phyloP scores from a whole-genome alignment of 805 yeast species.

The Candida berthetii region DNA sequence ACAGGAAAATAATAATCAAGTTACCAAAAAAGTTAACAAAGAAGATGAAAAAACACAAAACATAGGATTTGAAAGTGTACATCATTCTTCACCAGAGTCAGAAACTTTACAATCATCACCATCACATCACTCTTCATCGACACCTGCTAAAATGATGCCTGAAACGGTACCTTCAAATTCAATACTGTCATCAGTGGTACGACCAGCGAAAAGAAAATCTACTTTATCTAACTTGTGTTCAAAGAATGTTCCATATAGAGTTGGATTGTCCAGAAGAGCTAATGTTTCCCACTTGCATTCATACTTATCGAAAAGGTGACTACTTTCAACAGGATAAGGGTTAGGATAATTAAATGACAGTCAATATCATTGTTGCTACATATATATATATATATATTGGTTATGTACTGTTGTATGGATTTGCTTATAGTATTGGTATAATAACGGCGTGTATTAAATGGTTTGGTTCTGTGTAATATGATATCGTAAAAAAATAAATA shows the following conservation, averaged over 20 bases:
- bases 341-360: slow-evolving; percentile 1
- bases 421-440: too few relatives aligned
- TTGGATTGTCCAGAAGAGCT: slow-evolving; percentile 19
- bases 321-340: neutral
- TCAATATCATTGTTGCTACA: neutral
- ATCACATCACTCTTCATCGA: neutral
- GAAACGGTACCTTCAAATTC: neutral
- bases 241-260: slow-evolving; percentile 11
- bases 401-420: too few relatives aligned
- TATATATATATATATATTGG: too few relatives aligned
- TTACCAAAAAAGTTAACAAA: too few relatives aligned
- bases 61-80: too few relatives aligned
- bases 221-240: slow-evolving; percentile 10
- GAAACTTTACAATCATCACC: too few relatives aligned
- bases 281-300: slow-evolving; percentile 14
- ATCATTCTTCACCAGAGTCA: too few relatives aligned
- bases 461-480: neutral
- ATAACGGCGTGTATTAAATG: neutral
- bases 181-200: neutral
- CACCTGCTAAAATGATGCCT: too few relatives aligned
- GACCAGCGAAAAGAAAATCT: slow-evolving; percentile 6
- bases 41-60: too few relatives aligned
- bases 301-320: slow-evolving; percentile 6
- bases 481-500: too few relatives aligned
- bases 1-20: too few relatives aligned